phyloP scores from a whole-genome alignment of 352 stramenopile species.

The Globisporangium radiosum region DNA sequence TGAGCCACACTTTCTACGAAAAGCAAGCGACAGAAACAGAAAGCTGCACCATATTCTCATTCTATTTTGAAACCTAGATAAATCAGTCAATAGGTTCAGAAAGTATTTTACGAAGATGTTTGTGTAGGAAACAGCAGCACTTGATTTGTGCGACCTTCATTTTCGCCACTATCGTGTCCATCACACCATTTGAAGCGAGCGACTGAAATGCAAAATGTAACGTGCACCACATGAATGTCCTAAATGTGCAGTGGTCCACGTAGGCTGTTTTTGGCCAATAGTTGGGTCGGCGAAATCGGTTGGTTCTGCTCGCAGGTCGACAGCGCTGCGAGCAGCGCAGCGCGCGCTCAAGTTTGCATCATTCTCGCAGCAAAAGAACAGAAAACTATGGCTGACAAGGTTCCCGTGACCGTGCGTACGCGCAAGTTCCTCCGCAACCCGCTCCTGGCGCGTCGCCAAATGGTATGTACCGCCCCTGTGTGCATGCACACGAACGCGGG shows the following conservation, averaged over 20 bases:
- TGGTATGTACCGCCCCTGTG: conserved; percentile 62
- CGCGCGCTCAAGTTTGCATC: conserved; percentile 13
- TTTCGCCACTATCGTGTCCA: too few relatives aligned
- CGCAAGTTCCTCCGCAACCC: conserved; percentile 99
- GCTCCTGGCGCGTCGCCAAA: conserved; percentile 96
- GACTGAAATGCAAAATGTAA: too few relatives aligned
- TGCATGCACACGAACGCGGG: neutral
- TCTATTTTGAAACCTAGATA: too few relatives aligned
- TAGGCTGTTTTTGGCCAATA: conserved; percentile 1
- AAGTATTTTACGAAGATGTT: too few relatives aligned
- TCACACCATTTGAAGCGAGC: too few relatives aligned
- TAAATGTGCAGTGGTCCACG: neutral
- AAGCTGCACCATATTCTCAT: too few relatives aligned
- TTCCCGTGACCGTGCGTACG: conserved; percentile 96
- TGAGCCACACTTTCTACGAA: too few relatives aligned
- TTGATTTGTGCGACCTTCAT: too few relatives aligned
- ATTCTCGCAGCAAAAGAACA: conserved; percentile 54
- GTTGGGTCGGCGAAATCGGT: conserved; percentile 39
- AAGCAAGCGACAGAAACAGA: too few relatives aligned
- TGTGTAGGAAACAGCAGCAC: too few relatives aligned
- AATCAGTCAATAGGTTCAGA: too few relatives aligned
- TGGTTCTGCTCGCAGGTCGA: conserved; percentile 48
- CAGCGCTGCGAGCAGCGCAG: neutral
- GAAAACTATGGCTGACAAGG: conserved; percentile 90
- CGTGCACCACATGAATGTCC: neutral